Evolutionary conservation across 208 protist species (phyloP).

Genomic region (Acanthamoeba polyphaga): DNA sequence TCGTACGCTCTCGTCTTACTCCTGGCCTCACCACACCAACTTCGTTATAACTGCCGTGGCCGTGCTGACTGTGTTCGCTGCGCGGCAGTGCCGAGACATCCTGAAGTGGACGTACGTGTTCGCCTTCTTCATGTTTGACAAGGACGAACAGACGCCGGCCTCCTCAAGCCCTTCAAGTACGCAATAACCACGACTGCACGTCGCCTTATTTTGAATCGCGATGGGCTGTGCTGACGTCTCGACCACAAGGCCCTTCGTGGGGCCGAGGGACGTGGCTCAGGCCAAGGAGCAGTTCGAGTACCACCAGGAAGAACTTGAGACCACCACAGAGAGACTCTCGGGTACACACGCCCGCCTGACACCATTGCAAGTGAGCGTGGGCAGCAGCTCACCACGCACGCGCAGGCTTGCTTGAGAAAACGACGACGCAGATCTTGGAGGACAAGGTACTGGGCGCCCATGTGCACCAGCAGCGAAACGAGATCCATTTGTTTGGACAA

Average conservation of each 20-base stretch:
- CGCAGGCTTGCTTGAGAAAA: constrained; percentile 25
- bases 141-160: constrained; percentile 51
- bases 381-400: neutral
- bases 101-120: constrained; percentile 62
- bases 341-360: neutral
- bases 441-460: neutral
- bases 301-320: constrained; percentile 52
- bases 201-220: neutral
- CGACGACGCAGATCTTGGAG: constrained; percentile 2
- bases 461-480: too few relatives aligned
- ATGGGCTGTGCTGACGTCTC: neutral
- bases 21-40: too few relatives aligned
- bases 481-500: neutral
- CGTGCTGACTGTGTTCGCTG: neutral
- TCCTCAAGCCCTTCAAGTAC: constrained; percentile 54
- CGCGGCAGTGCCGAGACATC: constrained; percentile 44
- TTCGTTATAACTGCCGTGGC: too few relatives aligned
- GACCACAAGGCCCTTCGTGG: neutral
- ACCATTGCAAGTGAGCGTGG: neutral
- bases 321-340: constrained; percentile 20
- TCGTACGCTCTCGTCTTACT: neutral
- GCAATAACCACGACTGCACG: neutral
- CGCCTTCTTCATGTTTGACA: constrained; percentile 62
- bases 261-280: neutral
- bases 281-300: constrained; percentile 69